Conservation (phyloP, 768 basidiomycete genomes). For the Boletus sensibilis region DNA sequence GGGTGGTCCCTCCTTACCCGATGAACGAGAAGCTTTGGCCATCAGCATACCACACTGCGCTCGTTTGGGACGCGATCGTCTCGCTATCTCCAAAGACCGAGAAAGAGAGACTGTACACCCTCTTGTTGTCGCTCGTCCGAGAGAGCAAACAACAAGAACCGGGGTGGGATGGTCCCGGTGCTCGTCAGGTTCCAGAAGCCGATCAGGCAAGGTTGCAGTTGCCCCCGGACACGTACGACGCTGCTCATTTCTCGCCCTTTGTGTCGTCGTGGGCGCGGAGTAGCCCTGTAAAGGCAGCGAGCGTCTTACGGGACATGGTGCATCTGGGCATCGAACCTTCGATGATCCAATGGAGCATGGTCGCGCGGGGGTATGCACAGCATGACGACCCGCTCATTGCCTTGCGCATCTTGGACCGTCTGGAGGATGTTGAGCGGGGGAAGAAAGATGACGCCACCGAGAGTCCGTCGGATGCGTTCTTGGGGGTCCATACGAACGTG, state of each 20-base stretch:
- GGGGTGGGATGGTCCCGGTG: neutral
- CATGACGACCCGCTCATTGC: slow-evolving; percentile 36
- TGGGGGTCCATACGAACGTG: slow-evolving; percentile 39
- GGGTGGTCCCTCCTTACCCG: neutral
- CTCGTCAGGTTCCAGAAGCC: neutral
- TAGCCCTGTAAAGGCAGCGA: slow-evolving; percentile 32
- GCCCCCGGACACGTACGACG: slow-evolving; percentile 32
- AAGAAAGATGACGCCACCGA: no score
- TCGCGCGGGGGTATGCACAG: slow-evolving; percentile 47
- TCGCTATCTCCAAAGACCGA: slow-evolving; percentile 16
- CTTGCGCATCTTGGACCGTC: slow-evolving; percentile 40
- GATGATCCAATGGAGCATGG: slow-evolving; percentile 48
- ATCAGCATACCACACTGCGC: slow-evolving; percentile 31
- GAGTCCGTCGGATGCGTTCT: slow-evolving; percentile 6
- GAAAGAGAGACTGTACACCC: slow-evolving; percentile 42
- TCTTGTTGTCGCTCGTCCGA: slow-evolving; percentile 35
- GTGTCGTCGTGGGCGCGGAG: slow-evolving; percentile 39
- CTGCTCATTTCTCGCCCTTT: slow-evolving; percentile 54
- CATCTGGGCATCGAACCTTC: slow-evolving; percentile 44
- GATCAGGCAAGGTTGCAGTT: slow-evolving; percentile 15
- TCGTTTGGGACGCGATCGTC: slow-evolving; percentile 37
- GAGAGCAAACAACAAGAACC: neutral
- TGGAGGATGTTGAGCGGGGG: slow-evolving; percentile 33
- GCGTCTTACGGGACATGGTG: slow-evolving; percentile 55
- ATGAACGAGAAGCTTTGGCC: slow-evolving; percentile 33